Conservation (phyloP, 1,284 basidiomycete species). For the Uromyces viciae-fabae region DNA sequence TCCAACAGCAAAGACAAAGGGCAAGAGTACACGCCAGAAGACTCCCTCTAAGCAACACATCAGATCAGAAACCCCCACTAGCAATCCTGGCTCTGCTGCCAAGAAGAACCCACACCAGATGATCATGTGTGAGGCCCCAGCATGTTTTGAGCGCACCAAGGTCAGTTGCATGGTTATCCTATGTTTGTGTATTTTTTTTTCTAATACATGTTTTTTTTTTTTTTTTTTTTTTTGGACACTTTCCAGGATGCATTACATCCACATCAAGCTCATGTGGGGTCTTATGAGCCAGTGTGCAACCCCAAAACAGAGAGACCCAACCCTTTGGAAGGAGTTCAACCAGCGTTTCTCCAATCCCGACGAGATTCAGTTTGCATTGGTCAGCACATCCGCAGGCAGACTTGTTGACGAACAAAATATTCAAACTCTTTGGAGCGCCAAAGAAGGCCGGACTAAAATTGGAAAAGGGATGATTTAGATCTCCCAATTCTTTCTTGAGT, state of each 20-base stretch:
- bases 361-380: not conserved
- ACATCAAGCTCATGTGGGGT: not conserved
- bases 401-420: not conserved
- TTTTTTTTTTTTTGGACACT: no score
- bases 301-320: not conserved
- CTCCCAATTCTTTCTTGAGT: not conserved
- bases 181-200: no score
- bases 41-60: no score
- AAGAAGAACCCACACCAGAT: no score
- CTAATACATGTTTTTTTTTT: no score
- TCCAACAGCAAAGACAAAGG: no score
- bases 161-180: no score
- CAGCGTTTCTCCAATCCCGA: not conserved
- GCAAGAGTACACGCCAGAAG: no score
- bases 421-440: not conserved
- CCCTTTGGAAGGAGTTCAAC: not conserved
- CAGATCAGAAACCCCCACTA: no score
- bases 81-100: no score
- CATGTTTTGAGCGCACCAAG: no score
- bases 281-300: not conserved
- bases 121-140: no score
- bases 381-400: not conserved
- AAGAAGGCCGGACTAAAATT: not conserved
- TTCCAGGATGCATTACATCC: not conserved
- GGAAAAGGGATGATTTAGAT: not conserved